These are phyloP conservation scores for Ganoderma boninense DNA, from an alignment of 1,284 basidiomycete genomes.

Conservation along the genomic window DNA sequence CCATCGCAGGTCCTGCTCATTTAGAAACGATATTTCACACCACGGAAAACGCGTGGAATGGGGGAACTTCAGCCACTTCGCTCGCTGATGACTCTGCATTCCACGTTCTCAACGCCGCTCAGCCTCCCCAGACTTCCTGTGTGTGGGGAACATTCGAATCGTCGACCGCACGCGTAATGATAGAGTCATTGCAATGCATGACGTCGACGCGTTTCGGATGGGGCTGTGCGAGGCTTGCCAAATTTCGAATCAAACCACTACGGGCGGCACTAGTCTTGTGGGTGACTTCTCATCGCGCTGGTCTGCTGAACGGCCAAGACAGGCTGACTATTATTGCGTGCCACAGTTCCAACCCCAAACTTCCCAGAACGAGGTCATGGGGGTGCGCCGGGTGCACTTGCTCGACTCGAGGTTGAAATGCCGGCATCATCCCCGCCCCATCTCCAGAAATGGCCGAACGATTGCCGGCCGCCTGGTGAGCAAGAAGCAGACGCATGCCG, in stretches of 20 bases:
- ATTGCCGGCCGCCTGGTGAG: background rate
- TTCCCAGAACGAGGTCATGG: conserved; percentile 3
- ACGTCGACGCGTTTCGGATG: background rate
- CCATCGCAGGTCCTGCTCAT: background rate
- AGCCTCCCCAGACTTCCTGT: background rate
- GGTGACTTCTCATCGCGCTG: background rate
- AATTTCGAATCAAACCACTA: background rate
- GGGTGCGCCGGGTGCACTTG: background rate
- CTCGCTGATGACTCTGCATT: background rate
- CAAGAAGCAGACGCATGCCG: background rate
- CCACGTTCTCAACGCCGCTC: background rate
- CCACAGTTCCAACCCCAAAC: conserved; percentile 2
- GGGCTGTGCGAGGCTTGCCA: background rate
- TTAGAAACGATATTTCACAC: background rate
- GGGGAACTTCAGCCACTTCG: background rate
- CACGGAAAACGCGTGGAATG: background rate
- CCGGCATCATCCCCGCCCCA: background rate
- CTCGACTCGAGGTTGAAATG: background rate
- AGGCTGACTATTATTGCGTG: background rate
- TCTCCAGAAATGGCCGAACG: background rate
- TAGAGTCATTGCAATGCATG: background rate
- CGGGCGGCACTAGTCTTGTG: background rate
- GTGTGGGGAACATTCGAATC: background rate
- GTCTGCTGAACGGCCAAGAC: background rate
- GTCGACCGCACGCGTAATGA: background rate